Evolutionary conservation across 176 grass and related monocot species (phyloP), one percentile per base, ranked within the genome.

Genomic region (Lolium rigidum): DNA sequence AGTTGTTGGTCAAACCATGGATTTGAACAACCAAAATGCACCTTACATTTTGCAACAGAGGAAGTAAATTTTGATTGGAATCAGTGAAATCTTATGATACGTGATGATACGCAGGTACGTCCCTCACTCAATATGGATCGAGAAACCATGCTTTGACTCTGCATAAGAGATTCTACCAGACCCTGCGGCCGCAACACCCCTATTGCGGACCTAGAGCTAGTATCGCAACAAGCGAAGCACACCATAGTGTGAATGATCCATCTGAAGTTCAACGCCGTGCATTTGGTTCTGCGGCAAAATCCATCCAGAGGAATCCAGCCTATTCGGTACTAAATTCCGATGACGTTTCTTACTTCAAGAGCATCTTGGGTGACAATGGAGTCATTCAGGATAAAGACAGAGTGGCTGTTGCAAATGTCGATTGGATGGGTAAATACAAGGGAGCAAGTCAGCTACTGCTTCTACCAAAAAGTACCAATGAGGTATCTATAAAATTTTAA

Each of bases 361-460:
- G 85, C 26, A 62, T 95, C 44, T 86, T 98, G 83, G 95, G 88
- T 41, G 95, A 92, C 9, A 98, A 73, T 82, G 57, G 83, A 87
- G 91, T 98, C 79, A 79, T 98, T 90, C 89, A 95, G 85, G 95
- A 95, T 79, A 37, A 93, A 84, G 95, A 98, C 74, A 93, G 91
- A 78, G 41, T 98, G 10, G 87, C 87, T 63, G 89, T 91, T 85
- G 91, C 93, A 84, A 98, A 98, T 52, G 75, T 86, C 43, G 95
- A 98, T 69, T 98, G 95, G 95, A 90, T 95, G 91, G 81, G 91
- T 28, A 98, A 94, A 85, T 98, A 98, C 77, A 93, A 76, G 72
- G 95, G 95, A 46, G 41, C 91, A 78, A 95, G 95, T 80, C 91
- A 88, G 77, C 88, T 98, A 82, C 51, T 95, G 50, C 95, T 98